Evolutionary conservation across 1,284 basidiomycete species (phyloP).

Genomic region (Austroboletus niveus): DNA sequence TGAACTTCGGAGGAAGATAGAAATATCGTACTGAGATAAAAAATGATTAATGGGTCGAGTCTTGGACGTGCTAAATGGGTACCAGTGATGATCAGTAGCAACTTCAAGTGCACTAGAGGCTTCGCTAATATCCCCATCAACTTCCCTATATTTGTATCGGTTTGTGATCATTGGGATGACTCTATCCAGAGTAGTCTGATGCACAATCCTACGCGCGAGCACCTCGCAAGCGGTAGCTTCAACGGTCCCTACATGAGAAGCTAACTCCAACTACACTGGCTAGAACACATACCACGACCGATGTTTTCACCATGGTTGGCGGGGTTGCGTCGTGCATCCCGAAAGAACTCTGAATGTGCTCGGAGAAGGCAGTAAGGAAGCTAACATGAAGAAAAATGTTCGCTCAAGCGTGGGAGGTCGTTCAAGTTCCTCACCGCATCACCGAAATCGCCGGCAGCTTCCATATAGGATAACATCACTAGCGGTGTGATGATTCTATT

Average conservation of each 20-base stretch:
- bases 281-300: slow-evolving; percentile 57
- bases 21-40: slow-evolving; percentile 65
- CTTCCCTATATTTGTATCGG: slow-evolving; percentile 70
- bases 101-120: slow-evolving; percentile 31
- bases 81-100: slow-evolving; percentile 64
- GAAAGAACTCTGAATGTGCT: slow-evolving; percentile 75
- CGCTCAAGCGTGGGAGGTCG: no score
- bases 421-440: slow-evolving; percentile 59
- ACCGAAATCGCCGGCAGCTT: slow-evolving; percentile 72
- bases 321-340: slow-evolving; percentile 68
- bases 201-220: slow-evolving; percentile 79
- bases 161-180: slow-evolving; percentile 73
- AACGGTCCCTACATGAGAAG: neutral
- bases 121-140: slow-evolving; percentile 54
- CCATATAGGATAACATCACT: slow-evolving; percentile 63
- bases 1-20: slow-evolving; percentile 87
- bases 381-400: slow-evolving; percentile 33
- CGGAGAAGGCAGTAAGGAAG: slow-evolving; percentile 81
- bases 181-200: slow-evolving; percentile 60
- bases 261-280: neutral
- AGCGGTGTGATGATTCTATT: slow-evolving; percentile 70
- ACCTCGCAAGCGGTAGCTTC: slow-evolving; percentile 84
- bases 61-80: slow-evolving; percentile 11
- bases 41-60: slow-evolving; percentile 5
- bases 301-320: slow-evolving; percentile 87